Percentiles rank a stretch among this genome's conserved stretches.
Evolutionary conservation across 208 protist genomes (phyloP).

Genomic region (Acanthamoeba lugdunensis): DNA sequence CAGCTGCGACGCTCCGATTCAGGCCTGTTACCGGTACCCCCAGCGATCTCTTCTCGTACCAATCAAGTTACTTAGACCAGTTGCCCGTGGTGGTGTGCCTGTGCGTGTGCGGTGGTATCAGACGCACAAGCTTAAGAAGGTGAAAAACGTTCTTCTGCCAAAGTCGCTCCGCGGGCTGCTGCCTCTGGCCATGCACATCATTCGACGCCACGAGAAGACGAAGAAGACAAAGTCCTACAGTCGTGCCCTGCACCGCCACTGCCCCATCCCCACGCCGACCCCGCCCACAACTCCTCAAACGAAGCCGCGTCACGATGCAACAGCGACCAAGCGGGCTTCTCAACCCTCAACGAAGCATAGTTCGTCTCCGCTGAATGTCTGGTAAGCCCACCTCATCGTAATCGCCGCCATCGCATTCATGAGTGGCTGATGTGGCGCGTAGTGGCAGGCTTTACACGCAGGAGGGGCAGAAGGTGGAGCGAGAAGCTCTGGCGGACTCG

Average conservation of each 20-base stretch:
- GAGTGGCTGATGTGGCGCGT: no score
- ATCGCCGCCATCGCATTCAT: no score
- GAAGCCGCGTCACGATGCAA: neutral
- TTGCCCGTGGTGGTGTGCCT: neutral
- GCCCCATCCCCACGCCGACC: neutral
- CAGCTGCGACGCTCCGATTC: neutral
- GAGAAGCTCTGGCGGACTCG: neutral
- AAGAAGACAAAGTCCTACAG: conserved; percentile 46
- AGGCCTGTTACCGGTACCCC: neutral
- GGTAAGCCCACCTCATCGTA: no score
- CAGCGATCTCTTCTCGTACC: neutral
- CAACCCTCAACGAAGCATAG: no score
- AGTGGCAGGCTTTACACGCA: neutral
- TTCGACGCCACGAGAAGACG: conserved; percentile 34
- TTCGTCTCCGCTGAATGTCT: no score
- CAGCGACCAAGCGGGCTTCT: no score
- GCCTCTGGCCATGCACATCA: conserved; percentile 35
- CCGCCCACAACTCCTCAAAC: neutral
- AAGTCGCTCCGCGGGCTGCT: conserved; percentile 14
- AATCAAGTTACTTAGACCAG: neutral
- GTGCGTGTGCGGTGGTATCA: neutral
- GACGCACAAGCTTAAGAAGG: conserved; percentile 19
- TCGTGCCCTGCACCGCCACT: conserved; percentile 32
- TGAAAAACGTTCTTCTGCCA: neutral
- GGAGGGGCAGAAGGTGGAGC: neutral